Conservation (phyloP, 345 rosid genomes). For the Eucalyptus viminalis region DNA sequence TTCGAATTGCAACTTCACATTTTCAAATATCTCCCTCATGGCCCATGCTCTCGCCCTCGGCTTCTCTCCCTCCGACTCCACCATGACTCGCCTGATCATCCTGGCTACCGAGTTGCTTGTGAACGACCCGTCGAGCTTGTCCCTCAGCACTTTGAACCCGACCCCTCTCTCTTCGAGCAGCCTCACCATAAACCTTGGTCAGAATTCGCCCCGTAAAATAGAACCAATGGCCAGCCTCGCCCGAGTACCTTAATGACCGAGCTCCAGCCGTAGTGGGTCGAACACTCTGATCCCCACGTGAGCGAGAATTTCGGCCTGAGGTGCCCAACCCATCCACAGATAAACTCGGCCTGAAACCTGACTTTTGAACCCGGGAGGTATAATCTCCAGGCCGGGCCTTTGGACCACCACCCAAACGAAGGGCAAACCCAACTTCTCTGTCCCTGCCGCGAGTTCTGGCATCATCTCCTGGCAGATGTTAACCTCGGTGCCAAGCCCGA, state of each 20-base stretch:
- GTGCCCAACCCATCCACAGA: slow-evolving; percentile 3
- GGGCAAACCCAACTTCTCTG: not conserved
- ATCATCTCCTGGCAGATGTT: not conserved
- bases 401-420: slow-evolving; percentile 5
- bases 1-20: not conserved
- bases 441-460: not conserved
- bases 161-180: not conserved
- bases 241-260: not conserved
- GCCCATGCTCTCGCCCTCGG: not conserved
- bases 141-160: slow-evolving; percentile 2
- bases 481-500: not conserved
- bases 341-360: not conserved
- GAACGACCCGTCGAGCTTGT: not conserved
- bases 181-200: not conserved
- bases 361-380: not conserved
- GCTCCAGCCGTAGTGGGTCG: not conserved
- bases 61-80: not conserved
- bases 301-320: not conserved
- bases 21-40: not conserved
- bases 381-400: not conserved
- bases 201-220: not conserved
- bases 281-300: slow-evolving; percentile 4
- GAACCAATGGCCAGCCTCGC: not conserved
- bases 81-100: not conserved
- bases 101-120: not conserved